These are phyloP conservation scores for Gossypium gossypioides DNA, from an alignment of 441 rosid species.

Conservation along the genomic window DNA sequence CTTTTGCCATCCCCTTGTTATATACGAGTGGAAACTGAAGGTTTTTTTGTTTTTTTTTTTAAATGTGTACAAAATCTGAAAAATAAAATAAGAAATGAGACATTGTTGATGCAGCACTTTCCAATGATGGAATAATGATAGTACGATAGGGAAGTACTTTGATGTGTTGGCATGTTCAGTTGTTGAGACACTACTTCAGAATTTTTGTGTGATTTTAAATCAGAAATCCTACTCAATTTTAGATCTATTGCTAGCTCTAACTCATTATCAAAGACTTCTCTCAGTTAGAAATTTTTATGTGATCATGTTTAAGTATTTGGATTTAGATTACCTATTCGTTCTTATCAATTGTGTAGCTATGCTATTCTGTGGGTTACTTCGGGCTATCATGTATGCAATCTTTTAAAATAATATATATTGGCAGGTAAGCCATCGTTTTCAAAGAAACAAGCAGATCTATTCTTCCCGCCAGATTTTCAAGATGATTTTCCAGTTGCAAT, in stretches of 20 bases:
- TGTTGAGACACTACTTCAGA: neutral
- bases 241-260: neutral
- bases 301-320: neutral
- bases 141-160: neutral
- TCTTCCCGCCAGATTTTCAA: slow-evolving; percentile 98
- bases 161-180: neutral
- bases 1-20: neutral
- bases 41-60: no score
- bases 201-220: neutral
- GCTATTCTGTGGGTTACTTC: neutral
- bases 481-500: slow-evolving; percentile 99
- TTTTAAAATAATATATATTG: slow-evolving; percentile 8
- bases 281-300: neutral
- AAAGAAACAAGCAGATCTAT: slow-evolving; percentile 95
- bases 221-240: neutral
- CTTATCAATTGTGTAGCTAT: neutral
- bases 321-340: neutral
- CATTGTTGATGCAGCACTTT: neutral
- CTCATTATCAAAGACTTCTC: neutral
- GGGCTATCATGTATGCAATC: neutral
- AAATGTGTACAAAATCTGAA: neutral
- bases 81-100: neutral
- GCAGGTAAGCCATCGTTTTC: slow-evolving; percentile 88
- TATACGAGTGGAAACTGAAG: neutral
- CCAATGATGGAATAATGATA: neutral